These are phyloP conservation scores for Fusarium nygamai DNA, from an alignment of 2,329 filamentous ascomycete species.

Conservation along the genomic window DNA sequence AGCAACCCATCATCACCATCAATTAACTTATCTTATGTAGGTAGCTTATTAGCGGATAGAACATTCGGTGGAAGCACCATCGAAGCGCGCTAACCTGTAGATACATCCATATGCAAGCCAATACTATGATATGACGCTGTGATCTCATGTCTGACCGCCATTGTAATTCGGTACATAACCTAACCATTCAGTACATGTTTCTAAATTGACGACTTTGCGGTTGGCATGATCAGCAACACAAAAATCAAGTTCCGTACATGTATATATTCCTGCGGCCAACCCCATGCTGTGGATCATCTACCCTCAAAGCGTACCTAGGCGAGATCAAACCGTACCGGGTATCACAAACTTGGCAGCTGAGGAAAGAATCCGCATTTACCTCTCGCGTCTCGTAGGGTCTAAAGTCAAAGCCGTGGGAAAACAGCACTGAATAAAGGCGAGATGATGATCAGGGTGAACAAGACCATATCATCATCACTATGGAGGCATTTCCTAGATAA, in stretches of 20 bases:
- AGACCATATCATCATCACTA: not conserved
- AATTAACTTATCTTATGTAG: not conserved
- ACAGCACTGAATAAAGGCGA: not conserved
- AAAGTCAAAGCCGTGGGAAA: not conserved
- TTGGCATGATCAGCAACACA: slow-evolving; percentile 7
- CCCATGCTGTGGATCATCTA: slow-evolving; percentile 15
- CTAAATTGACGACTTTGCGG: not conserved
- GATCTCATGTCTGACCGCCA: slow-evolving; percentile 8
- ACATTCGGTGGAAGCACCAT: slow-evolving; percentile 24
- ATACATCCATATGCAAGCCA: slow-evolving; percentile 9
- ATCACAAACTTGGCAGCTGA: slow-evolving; percentile 4
- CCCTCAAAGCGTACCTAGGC: not conserved
- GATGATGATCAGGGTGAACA: not conserved
- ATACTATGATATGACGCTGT: slow-evolving; percentile 10
- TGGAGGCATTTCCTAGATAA: not conserved
- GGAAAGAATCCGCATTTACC: not conserved
- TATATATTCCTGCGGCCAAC: not conserved
- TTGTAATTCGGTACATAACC: not conserved
- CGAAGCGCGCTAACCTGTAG: slow-evolving; percentile 26
- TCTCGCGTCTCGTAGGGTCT: not conserved
- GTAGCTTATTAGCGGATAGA: slow-evolving; percentile 13
- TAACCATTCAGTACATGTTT: not conserved
- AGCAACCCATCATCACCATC: not conserved
- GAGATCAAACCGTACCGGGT: not conserved
- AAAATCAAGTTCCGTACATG: not conserved